Conservation (phyloP, 2,329 filamentous ascomycete genomes). For the Pseudogymnoascus sp. region DNA sequence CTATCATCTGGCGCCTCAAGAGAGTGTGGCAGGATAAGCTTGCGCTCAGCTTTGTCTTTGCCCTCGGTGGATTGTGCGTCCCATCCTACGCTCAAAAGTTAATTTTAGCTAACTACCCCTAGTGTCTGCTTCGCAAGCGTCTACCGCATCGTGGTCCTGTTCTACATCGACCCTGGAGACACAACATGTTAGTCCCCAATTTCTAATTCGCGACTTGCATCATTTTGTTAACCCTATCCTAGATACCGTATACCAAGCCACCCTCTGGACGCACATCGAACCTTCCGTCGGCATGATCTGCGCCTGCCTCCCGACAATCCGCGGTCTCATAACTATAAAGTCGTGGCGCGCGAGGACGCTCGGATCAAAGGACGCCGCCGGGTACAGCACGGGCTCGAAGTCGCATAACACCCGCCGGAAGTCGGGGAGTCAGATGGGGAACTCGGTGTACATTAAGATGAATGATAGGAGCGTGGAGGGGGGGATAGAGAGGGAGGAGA, state of each 20-base stretch:
- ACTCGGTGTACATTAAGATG: background rate
- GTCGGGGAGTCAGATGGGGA: conserved; percentile 11
- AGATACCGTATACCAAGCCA: conserved; percentile 6
- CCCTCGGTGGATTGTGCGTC: conserved; percentile 14
- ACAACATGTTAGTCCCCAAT: conserved; percentile 16
- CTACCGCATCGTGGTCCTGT: conserved; percentile 18
- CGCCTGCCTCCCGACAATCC: conserved; percentile 13
- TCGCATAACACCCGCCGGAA: background rate
- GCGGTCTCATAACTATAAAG: background rate
- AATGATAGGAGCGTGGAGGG: background rate
- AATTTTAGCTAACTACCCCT: background rate
- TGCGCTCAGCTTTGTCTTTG: conserved; percentile 15
- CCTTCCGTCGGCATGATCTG: conserved; percentile 14
- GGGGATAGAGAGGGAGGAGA: conserved; percentile 10
- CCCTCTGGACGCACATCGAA: conserved; percentile 14
- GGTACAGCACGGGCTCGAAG: conserved; percentile 2
- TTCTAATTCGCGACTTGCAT: background rate
- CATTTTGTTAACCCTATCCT: background rate
- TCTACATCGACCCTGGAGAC: conserved; percentile 17
- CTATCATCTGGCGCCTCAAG: conserved; percentile 15
- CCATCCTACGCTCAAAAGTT: background rate
- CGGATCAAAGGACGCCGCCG: background rate
- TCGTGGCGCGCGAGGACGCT: background rate
- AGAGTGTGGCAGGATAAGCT: conserved; percentile 13
- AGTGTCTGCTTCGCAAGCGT: conserved; percentile 19